phyloP scores from a whole-genome alignment of 345 rosid species.

The Theobroma cacao region DNA sequence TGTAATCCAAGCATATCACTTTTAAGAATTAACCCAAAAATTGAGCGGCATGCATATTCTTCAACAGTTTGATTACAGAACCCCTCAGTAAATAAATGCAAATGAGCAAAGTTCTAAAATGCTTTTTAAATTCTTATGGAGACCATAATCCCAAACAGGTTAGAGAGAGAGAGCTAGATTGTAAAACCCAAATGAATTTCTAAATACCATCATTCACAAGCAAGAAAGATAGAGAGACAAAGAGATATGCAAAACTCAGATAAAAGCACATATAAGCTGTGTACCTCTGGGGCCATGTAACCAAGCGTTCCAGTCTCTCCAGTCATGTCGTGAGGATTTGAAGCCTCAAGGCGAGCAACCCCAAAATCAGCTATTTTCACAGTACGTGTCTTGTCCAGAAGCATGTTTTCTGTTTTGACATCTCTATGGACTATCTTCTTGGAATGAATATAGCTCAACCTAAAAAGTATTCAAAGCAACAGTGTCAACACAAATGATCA shows the following conservation, averaged over 20 bases:
- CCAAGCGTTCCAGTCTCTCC: slow-evolving; percentile 99
- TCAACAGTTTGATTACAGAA: not conserved
- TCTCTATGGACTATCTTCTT: slow-evolving; percentile 96
- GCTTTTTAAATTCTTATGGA: not conserved
- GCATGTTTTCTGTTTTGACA: slow-evolving; percentile 98
- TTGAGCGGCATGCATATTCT: not conserved
- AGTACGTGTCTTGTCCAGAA: slow-evolving; percentile 79
- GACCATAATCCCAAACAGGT: not conserved
- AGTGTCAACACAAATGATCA: not conserved
- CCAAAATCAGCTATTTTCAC: slow-evolving; percentile 97
- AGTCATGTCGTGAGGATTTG: slow-evolving; percentile 98
- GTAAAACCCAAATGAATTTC: not conserved
- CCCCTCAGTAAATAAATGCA: not conserved
- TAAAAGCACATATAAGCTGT: not conserved
- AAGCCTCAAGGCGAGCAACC: slow-evolving; percentile 96
- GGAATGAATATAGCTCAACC: slow-evolving; percentile 91
- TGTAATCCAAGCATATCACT: not conserved
- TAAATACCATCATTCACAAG: no score
- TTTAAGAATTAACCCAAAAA: not conserved
- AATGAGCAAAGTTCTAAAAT: slow-evolving; percentile 1
- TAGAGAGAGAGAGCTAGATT: not conserved
- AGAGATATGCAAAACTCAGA: not conserved
- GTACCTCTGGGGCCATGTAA: slow-evolving; percentile 99
- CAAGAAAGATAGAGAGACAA: no score
- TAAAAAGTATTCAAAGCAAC: slow-evolving; percentile 20